Evolutionary conservation across 495 filamentous ascomycete species (phyloP).

Genomic region (Echria macrotheca): DNA sequence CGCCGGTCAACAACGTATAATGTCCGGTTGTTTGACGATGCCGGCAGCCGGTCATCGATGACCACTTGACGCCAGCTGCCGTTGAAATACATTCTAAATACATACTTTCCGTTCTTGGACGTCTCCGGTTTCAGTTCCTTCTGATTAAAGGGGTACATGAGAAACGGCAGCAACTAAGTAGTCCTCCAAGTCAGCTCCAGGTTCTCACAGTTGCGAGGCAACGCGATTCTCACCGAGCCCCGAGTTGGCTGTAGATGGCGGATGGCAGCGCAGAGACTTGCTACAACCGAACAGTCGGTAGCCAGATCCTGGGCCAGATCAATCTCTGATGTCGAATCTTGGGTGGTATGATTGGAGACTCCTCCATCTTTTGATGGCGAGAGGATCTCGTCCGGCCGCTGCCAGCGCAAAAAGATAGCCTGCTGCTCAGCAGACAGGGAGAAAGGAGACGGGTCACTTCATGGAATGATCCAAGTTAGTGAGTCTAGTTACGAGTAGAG

Average conservation of each 20-base stretch:
- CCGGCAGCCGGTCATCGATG: slow-evolving; percentile 88
- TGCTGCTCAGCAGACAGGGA: slow-evolving; percentile 66
- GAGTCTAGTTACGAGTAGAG: no score
- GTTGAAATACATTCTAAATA: slow-evolving; percentile 91
- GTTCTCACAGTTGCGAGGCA: no score
- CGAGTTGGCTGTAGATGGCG: slow-evolving; percentile 31
- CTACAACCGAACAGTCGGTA: slow-evolving; percentile 94
- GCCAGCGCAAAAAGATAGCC: slow-evolving; percentile 74
- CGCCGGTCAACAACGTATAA: slow-evolving; percentile 87
- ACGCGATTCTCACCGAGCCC: slow-evolving; percentile 26
- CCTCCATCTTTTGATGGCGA: neutral
- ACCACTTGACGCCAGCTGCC: slow-evolving; percentile 81
- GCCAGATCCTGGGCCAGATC: slow-evolving; percentile 92
- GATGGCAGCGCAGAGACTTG: slow-evolving; percentile 81
- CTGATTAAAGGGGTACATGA: slow-evolving; percentile 68
- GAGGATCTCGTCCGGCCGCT: slow-evolving; percentile 58
- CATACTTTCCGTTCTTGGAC: slow-evolving; percentile 80
- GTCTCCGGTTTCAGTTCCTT: slow-evolving; percentile 47
- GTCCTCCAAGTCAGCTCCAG: neutral
- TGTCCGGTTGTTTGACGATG: slow-evolving; percentile 62
- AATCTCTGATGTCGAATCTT: slow-evolving; percentile 43
- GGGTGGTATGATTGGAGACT: no score
- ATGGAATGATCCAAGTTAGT: no score
- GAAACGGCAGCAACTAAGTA: slow-evolving; percentile 57
- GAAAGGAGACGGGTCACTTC: slow-evolving; percentile 61